Base-by-base conservation (phyloP, 2,329 filamentous ascomycete genomes). In the Hymenoscyphus infarciens region DNA sequence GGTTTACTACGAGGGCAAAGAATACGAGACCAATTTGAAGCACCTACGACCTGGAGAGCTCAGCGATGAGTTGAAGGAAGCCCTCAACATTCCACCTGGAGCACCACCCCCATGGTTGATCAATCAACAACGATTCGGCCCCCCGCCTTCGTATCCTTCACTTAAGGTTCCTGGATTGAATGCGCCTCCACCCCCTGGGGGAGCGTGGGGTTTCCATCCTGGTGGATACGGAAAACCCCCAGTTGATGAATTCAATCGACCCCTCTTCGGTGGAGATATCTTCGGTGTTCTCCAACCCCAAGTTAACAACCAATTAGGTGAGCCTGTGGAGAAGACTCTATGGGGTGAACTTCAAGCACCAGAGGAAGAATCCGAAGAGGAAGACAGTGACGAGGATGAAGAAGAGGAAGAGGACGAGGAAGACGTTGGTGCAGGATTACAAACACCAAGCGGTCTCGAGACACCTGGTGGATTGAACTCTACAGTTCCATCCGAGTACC, bases 1-100 rank as follows among this genome's bases (percentile, higher is more conserved):
- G 76, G 93, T 99, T n/a, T 99, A 99, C 77, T 98, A 98, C 75
- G 95, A 99, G 77, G 95, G 95, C 74, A 99, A 99, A 76, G 95
- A 99, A 75, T 95, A 91, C 73, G 95, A 99, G 77, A 97, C 95
- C 0, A 96, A 98, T 74, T 84, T 96, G 67, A 88, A 91, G 70
- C 91, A 97, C 77, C 85, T 97, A 64, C 87, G 92, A 67, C 91
- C 95, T 1, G 95, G 95, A 39, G 93, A 98, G 70, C 77, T 98
- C 57, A 95, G 88, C 69, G 92, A 98, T 61, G 88, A 91, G 70
- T 83, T 97, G 49, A 94, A 91, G 73, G 94, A 98, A 73, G 94
- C 95, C 5, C 83, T 99, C 1, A 95, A 92, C 71, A 98, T 99
- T 80, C 91, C 92, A 25, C 91, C 92, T 15, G 93, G 92, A 58